Percentiles rank a stretch among this genome's conserved stretches.
Evolutionary conservation across 2,329 filamentous ascomycete species (phyloP).

Genomic region (Fusarium xylarioides): DNA sequence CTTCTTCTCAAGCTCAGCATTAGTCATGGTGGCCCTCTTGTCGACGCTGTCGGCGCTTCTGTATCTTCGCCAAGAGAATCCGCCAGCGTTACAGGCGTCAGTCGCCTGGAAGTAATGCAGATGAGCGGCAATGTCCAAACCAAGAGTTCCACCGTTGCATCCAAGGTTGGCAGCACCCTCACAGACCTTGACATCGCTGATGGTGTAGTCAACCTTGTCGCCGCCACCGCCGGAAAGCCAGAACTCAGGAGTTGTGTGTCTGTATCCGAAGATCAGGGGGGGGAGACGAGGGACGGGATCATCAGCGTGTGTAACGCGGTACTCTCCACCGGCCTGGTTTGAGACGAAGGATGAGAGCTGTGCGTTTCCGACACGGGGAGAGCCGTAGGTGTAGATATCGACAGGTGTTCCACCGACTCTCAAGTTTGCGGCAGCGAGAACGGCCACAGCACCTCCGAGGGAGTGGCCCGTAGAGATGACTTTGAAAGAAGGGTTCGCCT

Average conservation of each 20-base stretch:
- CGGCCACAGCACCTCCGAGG: slow-evolving; percentile 72
- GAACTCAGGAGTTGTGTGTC: slow-evolving; percentile 76
- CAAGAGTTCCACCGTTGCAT: slow-evolving; percentile 62
- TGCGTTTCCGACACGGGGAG: slow-evolving; percentile 70
- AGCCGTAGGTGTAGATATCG: slow-evolving; percentile 73
- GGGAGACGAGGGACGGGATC: slow-evolving; percentile 77
- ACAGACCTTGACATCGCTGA: slow-evolving; percentile 57
- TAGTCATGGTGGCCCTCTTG: slow-evolving; percentile 30
- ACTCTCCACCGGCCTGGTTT: slow-evolving; percentile 61
- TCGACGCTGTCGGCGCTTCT: background rate
- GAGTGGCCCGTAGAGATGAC: slow-evolving; percentile 73
- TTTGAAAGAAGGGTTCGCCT: slow-evolving; percentile 59
- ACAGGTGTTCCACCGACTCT: slow-evolving; percentile 55
- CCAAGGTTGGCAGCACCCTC: slow-evolving; percentile 55
- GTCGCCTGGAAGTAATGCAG: slow-evolving; percentile 59
- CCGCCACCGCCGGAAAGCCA: slow-evolving; percentile 59
- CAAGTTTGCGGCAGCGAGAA: slow-evolving; percentile 66
- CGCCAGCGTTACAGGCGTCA: slow-evolving; percentile 48
- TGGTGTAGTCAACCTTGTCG: slow-evolving; percentile 48
- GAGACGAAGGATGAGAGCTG: slow-evolving; percentile 64
- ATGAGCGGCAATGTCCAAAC: slow-evolving; percentile 58
- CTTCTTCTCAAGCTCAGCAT: slow-evolving; percentile 52
- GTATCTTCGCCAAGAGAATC: slow-evolving; percentile 42
- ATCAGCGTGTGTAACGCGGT: slow-evolving; percentile 71
- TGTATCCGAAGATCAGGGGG: slow-evolving; percentile 66